Evolutionary conservation across 1,284 basidiomycete species (phyloP).

Genomic region (Pterulicium gracile): DNA sequence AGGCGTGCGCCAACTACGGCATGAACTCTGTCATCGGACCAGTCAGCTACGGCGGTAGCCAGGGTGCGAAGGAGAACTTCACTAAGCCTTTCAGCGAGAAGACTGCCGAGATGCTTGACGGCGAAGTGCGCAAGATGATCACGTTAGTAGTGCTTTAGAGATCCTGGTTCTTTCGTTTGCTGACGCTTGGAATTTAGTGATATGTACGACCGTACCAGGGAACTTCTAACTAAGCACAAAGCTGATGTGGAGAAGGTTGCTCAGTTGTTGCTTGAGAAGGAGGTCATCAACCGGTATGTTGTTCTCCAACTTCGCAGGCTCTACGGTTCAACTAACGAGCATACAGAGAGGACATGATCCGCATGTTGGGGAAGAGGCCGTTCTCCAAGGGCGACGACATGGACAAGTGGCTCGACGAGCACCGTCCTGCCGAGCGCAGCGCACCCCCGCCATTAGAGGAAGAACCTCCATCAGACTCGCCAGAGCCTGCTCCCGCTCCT

Average conservation of each 20-base stretch:
- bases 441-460: slow-evolving; percentile 48
- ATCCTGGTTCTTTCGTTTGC: slow-evolving; percentile 3
- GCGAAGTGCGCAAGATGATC: slow-evolving; percentile 93
- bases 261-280: slow-evolving; percentile 81
- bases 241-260: slow-evolving; percentile 94
- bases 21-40: slow-evolving; percentile 96
- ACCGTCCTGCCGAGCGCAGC: slow-evolving; percentile 41
- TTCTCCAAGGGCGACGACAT: slow-evolving; percentile 81
- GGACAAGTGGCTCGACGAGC: slow-evolving; percentile 86
- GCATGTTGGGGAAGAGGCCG: slow-evolving; percentile 75
- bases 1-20: slow-evolving; percentile 89
- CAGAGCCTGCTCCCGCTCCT: slow-evolving; percentile 32
- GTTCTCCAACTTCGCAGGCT: slow-evolving; percentile 3
- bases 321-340: too few relatives aligned
- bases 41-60: slow-evolving; percentile 85
- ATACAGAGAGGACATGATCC: slow-evolving; percentile 71
- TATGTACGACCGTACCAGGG: slow-evolving; percentile 80
- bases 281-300: slow-evolving; percentile 83
- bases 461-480: slow-evolving; percentile 19
- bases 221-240: slow-evolving; percentile 74
- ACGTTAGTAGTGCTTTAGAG: slow-evolving; percentile 31
- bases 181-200: slow-evolving; percentile 27
- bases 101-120: slow-evolving; percentile 89
- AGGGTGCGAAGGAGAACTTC: slow-evolving; percentile 80
- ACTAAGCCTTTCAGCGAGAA: slow-evolving; percentile 98